Evolutionary conservation across 2,329 filamentous ascomycete genomes (phyloP).

Genomic region (Leptographium galeiforme): DNA sequence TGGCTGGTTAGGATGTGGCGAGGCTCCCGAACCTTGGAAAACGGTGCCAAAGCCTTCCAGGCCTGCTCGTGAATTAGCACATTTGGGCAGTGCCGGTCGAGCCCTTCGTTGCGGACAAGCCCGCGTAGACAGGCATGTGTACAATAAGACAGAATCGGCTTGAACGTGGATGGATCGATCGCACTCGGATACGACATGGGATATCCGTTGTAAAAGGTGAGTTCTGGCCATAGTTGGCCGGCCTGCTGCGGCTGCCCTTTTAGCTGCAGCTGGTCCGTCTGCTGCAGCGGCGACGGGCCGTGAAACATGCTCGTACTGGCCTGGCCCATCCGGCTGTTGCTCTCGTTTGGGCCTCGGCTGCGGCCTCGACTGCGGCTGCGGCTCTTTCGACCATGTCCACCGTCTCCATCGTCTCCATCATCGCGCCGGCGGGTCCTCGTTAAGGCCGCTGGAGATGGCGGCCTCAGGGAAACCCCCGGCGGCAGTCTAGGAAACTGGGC

Average conservation of each 20-base stretch:
- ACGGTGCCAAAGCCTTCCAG: background rate
- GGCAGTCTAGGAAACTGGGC: background rate
- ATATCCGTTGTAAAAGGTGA: background rate
- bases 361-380: background rate
- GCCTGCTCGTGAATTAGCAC: background rate
- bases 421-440: background rate
- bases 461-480: background rate
- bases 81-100: slow-evolving; percentile 1
- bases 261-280: background rate
- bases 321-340: background rate
- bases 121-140: background rate
- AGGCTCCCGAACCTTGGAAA: background rate
- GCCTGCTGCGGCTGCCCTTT: background rate
- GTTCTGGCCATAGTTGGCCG: no score
- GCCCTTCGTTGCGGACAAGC: background rate
- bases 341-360: background rate
- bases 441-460: background rate
- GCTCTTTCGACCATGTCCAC: background rate
- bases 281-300: background rate
- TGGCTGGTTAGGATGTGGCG: background rate
- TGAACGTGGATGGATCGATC: background rate
- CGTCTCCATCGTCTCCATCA: background rate
- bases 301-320: background rate
- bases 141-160: background rate
- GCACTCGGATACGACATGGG: background rate